Conservation (phyloP, 2,329 filamentous ascomycete species). For the Stromatinia cepivora region DNA sequence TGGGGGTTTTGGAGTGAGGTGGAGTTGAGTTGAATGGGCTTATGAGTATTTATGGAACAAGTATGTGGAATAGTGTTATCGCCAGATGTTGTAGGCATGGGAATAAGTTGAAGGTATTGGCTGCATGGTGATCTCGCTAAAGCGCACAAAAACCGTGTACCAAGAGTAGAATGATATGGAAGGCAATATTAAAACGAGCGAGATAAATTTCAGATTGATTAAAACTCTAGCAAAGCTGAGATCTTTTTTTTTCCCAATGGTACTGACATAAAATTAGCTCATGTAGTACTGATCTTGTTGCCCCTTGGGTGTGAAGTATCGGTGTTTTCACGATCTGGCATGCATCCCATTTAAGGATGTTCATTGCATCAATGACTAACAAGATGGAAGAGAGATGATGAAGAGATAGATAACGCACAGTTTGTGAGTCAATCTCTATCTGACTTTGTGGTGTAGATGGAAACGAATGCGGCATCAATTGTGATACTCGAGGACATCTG, state of each 20-base stretch:
- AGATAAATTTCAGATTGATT: not conserved
- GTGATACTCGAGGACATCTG: not conserved
- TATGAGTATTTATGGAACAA: not conserved
- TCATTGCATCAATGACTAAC: not conserved
- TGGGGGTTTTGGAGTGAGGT: not conserved
- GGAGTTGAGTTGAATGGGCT: not conserved
- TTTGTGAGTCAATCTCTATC: not conserved
- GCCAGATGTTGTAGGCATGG: not conserved
- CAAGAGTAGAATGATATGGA: not conserved
- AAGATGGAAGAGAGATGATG: not conserved
- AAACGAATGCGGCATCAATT: not conserved
- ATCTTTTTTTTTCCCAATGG: not conserved
- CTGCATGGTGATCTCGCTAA: not conserved
- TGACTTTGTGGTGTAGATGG: not conserved
- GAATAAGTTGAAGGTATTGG: not conserved
- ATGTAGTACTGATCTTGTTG: not conserved
- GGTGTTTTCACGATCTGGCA: not conserved
- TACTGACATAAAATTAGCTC: not conserved
- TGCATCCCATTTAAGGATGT: not conserved
- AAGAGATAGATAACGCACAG: not conserved
- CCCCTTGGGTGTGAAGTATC: not conserved
- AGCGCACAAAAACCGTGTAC: not conserved
- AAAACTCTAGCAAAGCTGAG: not conserved
- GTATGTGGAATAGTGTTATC: not conserved
- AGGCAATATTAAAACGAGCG: not conserved